Evolutionary conservation across 768 basidiomycete genomes (phyloP).

Genomic region (Collybia sp.): DNA sequence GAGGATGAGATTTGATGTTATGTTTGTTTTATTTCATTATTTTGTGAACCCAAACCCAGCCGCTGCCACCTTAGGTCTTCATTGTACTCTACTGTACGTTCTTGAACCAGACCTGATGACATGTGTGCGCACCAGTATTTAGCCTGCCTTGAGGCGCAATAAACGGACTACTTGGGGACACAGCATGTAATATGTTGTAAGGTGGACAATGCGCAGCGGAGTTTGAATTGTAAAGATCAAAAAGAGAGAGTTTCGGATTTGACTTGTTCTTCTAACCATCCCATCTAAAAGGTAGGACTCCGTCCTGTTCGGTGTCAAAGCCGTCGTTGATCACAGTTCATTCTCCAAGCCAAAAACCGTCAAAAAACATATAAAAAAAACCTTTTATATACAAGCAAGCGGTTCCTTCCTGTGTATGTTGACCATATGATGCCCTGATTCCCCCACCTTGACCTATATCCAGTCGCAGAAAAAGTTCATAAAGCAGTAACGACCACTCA

Average conservation of each 20-base stretch:
- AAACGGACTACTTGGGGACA: too few species aligned
- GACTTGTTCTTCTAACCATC: constrained; percentile 35
- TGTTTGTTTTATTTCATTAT: constrained; percentile 5
- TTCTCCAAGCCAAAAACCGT: constrained; percentile 52
- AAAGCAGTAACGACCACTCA: constrained; percentile 90
- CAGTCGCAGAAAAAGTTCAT: constrained; percentile 76
- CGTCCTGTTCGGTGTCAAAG: constrained; percentile 15
- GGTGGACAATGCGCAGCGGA: constrained; percentile 21
- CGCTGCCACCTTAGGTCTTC: background rate
- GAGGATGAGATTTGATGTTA: constrained; percentile 44
- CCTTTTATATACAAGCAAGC: constrained; percentile 51
- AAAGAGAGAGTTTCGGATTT: constrained; percentile 25
- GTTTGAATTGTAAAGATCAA: constrained; percentile 28
- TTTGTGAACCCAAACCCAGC: too few species aligned
- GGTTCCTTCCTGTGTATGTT: constrained; percentile 60
- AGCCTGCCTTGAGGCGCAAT: too few species aligned
- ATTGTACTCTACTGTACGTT: constrained; percentile 8
- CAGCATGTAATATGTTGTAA: background rate
- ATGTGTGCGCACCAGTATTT: too few species aligned
- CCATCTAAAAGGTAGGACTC: constrained; percentile 46
- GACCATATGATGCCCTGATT: constrained; percentile 9
- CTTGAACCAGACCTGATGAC: too few species aligned
- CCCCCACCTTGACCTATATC: constrained; percentile 6
- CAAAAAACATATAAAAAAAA: constrained; percentile 75
- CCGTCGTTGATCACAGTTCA: constrained; percentile 7